A percentile compares a stretch with the other conserved stretches of the same genome.
These are phyloP conservation scores for Trichodelitschia bisporula DNA, from an alignment of 495 filamentous ascomycete species.

Conservation along the genomic window DNA sequence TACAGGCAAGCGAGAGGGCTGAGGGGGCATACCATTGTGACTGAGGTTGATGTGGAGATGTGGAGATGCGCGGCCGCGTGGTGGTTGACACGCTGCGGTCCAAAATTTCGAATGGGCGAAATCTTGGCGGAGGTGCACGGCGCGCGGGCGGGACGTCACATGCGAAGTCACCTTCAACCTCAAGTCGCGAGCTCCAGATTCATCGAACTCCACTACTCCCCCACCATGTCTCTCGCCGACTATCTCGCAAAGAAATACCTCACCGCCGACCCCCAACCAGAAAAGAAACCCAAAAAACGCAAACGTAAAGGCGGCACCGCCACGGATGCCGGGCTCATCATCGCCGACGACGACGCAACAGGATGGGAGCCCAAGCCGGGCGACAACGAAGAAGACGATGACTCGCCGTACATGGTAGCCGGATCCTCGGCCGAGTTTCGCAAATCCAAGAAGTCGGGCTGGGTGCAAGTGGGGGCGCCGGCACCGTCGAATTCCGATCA, in stretches of 20 bases:
- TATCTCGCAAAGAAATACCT: conserved; percentile 95
- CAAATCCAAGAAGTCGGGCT: conserved; percentile 47
- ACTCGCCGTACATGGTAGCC: conserved; percentile 24
- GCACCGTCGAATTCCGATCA: conserved; percentile 24
- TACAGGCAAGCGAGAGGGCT: too few species aligned
- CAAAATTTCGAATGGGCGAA: too few species aligned
- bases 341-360: conserved; percentile 71
- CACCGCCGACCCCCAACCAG: conserved; percentile 39
- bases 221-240: conserved; percentile 40
- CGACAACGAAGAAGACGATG: conserved; percentile 19
- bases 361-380: conserved; percentile 28
- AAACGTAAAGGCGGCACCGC: conserved; percentile 31
- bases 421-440: conserved; percentile 42
- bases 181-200: too few species aligned
- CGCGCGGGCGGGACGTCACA: too few species aligned
- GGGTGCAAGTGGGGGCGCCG: conserved; percentile 42
- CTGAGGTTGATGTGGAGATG: too few species aligned
- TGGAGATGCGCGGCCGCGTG: too few species aligned
- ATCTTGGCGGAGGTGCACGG: too few species aligned
- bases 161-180: too few species aligned
- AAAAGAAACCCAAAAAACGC: conserved; percentile 66
- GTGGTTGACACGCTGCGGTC: too few species aligned
- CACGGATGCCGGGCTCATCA: conserved; percentile 38
- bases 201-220: too few species aligned
- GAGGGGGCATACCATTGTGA: too few species aligned